These are phyloP conservation scores for Kwoniella heveanensis DNA, from an alignment of 768 basidiomycete genomes.

Conservation along the genomic window DNA sequence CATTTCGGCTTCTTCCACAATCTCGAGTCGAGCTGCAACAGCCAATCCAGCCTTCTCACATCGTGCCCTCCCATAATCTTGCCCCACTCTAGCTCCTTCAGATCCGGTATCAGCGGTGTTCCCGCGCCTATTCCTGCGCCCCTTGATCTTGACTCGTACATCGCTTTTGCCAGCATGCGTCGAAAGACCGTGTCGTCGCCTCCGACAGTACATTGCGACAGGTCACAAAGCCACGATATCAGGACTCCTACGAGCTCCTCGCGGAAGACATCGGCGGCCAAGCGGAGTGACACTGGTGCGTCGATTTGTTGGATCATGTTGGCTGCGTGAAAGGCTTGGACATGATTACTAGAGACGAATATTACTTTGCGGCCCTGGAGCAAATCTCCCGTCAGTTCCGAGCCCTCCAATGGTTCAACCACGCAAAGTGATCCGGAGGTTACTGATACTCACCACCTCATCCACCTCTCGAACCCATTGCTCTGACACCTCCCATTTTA, in stretches of 20 bases:
- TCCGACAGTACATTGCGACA: slow-evolving; percentile 37
- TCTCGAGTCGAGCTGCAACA: slow-evolving; percentile 47
- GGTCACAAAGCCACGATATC: slow-evolving; percentile 58
- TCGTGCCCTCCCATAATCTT: slow-evolving; percentile 14
- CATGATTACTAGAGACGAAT: slow-evolving; percentile 65
- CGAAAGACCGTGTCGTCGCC: slow-evolving; percentile 45
- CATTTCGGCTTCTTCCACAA: slow-evolving; percentile 55
- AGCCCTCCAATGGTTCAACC: no score
- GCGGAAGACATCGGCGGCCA: slow-evolving; percentile 82
- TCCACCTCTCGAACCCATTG: slow-evolving; percentile 46
- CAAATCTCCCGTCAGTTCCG: no score
- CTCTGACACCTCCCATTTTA: slow-evolving; percentile 33
- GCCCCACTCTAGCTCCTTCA: slow-evolving; percentile 33
- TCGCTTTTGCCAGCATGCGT: slow-evolving; percentile 33
- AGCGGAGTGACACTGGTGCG: slow-evolving; percentile 82
- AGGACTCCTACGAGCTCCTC: slow-evolving; percentile 82
- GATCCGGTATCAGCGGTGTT: slow-evolving; percentile 30
- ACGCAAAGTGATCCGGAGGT: no score
- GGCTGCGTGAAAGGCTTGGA: slow-evolving; percentile 72
- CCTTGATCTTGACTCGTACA: slow-evolving; percentile 29
- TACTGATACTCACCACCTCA: slow-evolving; percentile 33
- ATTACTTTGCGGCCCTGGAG: slow-evolving; percentile 73
- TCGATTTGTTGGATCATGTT: slow-evolving; percentile 82
- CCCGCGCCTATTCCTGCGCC: slow-evolving; percentile 18
- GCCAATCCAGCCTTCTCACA: slow-evolving; percentile 40